These are phyloP conservation scores for Wickerhamomyces bovis DNA, from an alignment of 805 yeast genomes.

Conservation along the genomic window DNA sequence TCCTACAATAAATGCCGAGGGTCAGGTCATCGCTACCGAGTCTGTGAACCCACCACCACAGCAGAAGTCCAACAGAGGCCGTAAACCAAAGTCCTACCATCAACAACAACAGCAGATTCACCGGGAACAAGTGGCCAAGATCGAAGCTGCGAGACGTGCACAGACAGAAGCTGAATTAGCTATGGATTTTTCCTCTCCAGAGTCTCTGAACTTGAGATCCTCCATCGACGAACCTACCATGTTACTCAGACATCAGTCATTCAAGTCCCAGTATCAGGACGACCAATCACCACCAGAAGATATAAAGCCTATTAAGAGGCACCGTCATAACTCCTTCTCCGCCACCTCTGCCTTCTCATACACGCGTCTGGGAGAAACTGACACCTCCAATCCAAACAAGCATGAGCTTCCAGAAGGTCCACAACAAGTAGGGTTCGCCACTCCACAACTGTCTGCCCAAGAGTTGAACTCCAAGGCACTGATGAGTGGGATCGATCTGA, in stretches of 20 bases:
- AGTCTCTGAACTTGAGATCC: neutral
- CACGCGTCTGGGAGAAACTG: slow-evolving; percentile 11
- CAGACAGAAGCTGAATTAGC: neutral
- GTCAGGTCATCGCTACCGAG: slow-evolving; percentile 4
- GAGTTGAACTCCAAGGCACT: slow-evolving; percentile 32
- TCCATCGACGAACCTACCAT: neutral
- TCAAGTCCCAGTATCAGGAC: neutral
- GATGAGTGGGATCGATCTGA: slow-evolving; percentile 32
- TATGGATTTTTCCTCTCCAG: neutral
- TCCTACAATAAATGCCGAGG: slow-evolving; percentile 24
- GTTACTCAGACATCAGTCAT: neutral
- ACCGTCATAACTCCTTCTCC: slow-evolving; percentile 39
- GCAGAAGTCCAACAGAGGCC: neutral
- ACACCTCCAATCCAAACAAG: neutral
- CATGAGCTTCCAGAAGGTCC: slow-evolving; percentile 40
- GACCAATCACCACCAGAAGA: neutral
- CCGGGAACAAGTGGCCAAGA: neutral
- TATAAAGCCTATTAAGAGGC: slow-evolving; percentile 18
- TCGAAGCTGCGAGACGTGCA: neutral
- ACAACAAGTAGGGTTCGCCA: slow-evolving; percentile 70
- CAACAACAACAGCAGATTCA: neutral
- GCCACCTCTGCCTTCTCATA: slow-evolving; percentile 36
- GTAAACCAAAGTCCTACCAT: neutral
- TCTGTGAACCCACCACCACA: neutral
- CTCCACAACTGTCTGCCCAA: slow-evolving; percentile 63